Evolutionary conservation across 495 filamentous ascomycete species (phyloP).

Genomic region (Penicillium samsonianum): DNA sequence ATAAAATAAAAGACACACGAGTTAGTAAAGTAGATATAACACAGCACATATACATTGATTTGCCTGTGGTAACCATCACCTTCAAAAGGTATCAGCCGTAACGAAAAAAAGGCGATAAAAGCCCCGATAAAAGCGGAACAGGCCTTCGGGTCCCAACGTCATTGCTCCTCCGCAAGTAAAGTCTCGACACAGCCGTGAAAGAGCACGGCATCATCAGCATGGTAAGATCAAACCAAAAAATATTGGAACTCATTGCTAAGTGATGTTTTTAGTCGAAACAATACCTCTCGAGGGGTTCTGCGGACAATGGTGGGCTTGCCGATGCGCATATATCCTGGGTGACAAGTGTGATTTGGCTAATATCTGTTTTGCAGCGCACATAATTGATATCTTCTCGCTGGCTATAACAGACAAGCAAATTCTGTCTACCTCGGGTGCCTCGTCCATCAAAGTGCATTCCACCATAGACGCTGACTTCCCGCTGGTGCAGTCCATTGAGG

Average conservation of each 20-base stretch:
- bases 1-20: neutral
- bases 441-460: conserved; percentile 73
- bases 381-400: conserved; percentile 85
- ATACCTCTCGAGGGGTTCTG: conserved; percentile 88
- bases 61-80: neutral
- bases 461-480: conserved; percentile 69
- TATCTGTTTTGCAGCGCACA: conserved; percentile 61
- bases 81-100: neutral
- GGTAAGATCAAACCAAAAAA: neutral
- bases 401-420: conserved; percentile 76
- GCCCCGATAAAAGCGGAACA: conserved; percentile 9
- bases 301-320: conserved; percentile 70
- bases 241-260: neutral
- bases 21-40: neutral
- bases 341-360: conserved; percentile 20
- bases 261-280: conserved; percentile 78
- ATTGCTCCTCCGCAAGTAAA: conserved; percentile 10
- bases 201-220: conserved; percentile 2
- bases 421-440: conserved; percentile 80
- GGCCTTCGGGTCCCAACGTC: conserved; percentile 19
- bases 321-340: neutral
- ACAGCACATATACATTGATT: neutral
- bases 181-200: conserved; percentile 7
- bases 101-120: neutral
- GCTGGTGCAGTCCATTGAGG: conserved; percentile 70